These are phyloP conservation scores for Ruellia speciosa DNA, from an alignment of 305 asterid species.

Conservation along the genomic window DNA sequence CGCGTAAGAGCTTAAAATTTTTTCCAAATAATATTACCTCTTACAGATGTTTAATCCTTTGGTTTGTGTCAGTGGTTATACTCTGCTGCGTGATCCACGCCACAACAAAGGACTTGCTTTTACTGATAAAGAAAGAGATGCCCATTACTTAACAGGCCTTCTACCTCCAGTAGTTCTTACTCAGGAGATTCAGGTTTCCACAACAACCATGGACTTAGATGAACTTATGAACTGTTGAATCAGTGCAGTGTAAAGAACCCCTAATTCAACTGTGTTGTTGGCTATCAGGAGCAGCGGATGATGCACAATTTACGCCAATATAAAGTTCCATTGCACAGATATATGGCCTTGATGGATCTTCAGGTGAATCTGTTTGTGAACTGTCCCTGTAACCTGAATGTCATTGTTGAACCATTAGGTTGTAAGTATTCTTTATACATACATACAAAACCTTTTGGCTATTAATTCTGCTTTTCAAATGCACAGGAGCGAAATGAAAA, in stretches of 20 bases:
- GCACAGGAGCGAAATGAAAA: slow-evolving; percentile 79
- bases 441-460: neutral
- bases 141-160: slow-evolving; percentile 86
- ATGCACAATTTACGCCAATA: slow-evolving; percentile 67
- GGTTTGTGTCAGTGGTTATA: slow-evolving; percentile 48
- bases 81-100: slow-evolving; percentile 77
- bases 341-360: slow-evolving; percentile 95
- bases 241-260: neutral
- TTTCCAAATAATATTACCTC: neutral
- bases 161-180: slow-evolving; percentile 60
- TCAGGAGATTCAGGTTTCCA: slow-evolving; percentile 74
- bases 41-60: slow-evolving; percentile 13
- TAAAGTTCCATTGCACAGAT: slow-evolving; percentile 70
- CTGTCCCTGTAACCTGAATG: neutral
- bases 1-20: neutral
- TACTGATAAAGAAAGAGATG: slow-evolving; percentile 69
- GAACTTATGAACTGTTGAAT: neutral
- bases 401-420: neutral
- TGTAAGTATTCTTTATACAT: neutral
- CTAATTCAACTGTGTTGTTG: slow-evolving; percentile 12
- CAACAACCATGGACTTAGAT: slow-evolving; percentile 6
- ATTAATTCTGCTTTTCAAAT: slow-evolving; percentile 17
- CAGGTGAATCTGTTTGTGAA: slow-evolving; percentile 41
- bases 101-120: slow-evolving; percentile 90
- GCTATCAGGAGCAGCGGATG: slow-evolving; percentile 56